Base-by-base conservation (phyloP, 805 yeast genomes). In the Debaryomyces castellii region DNA sequence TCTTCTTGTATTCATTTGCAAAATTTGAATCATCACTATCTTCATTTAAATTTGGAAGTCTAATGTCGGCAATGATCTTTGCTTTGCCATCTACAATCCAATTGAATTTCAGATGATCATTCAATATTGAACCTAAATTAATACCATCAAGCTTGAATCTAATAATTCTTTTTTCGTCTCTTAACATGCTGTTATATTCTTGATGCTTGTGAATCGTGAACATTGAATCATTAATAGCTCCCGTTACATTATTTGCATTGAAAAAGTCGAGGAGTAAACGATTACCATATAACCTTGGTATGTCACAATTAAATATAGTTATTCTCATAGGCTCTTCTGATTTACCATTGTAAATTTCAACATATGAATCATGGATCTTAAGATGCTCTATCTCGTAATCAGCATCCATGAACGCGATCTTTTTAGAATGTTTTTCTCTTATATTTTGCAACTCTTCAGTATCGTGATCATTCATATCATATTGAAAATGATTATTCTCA, bases 151-250 rank as follows among this genome's bases (percentile, higher is more conserved):
- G 52, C 51, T 71, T 72, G 55, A 70, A 71, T 12, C 74, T 58
- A 14, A 69, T 66, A 4, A 62, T 54, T 35, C 59, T 56, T 41
- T 56, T 53, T 17, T 55, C 60, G 27, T 48, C 51, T 17, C 56
- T 59, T 32, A 60, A 69, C 42, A 65, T 51, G 1, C 55, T 66
- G 24, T 60, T 64, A 48, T 74, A 64, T 45, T 77, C 76, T 57
- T 86, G 92, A 53, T 87, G 78, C 58, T 85, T 85, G 54, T 87
- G 94, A 18, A 87, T 74, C 0, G 90, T 85, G 64, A 87, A 86
- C 62, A 87, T 70, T 1, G 94, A 81, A 44, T 85, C 85, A 56
- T 86, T 85, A 11, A 87, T 71, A 0, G 91, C 80, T 0, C 95
- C 95, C 12, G 87, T 81, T 25, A 85, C 81, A 40, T 83, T 81